Conservation (phyloP, 495 filamentous ascomycete species). For the Tuber melanosporum region DNA sequence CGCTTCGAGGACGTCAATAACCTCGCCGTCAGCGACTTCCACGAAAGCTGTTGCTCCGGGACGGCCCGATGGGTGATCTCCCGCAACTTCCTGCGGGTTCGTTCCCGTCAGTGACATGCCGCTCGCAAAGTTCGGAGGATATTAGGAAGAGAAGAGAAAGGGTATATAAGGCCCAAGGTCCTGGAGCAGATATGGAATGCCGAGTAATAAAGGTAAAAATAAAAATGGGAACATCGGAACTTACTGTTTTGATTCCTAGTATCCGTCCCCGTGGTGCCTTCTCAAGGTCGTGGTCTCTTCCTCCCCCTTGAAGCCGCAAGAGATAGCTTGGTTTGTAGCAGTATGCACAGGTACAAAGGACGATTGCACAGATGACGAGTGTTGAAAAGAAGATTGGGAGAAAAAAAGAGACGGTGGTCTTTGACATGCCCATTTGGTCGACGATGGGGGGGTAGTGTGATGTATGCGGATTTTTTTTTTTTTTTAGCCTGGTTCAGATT, state of each 20-base stretch:
- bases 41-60: conserved; percentile 2
- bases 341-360: conserved; percentile 40
- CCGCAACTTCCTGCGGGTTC: conserved; percentile 28
- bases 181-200: not conserved
- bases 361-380: conserved; percentile 39
- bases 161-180: not conserved
- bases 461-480: conserved; percentile 10
- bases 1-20: conserved; percentile 29
- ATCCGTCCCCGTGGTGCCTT: conserved; percentile 35
- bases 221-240: conserved; percentile 10
- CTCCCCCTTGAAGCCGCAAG: conserved; percentile 17
- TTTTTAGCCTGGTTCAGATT: conserved; percentile 30
- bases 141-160: not conserved
- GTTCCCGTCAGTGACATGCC: conserved; percentile 17
- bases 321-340: conserved; percentile 38
- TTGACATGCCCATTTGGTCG: conserved; percentile 38
- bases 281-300: conserved; percentile 21
- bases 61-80: conserved; percentile 32
- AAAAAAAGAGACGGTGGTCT: conserved; percentile 37
- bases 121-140: not conserved
- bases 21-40: conserved; percentile 19
- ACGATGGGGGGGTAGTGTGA: conserved; percentile 4
- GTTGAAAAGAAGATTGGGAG: conserved; percentile 40
- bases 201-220: not conserved
- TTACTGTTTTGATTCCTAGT: conserved; percentile 23